Evolutionary conservation across 345 rosid genomes (phyloP), one percentile per base, ranked within the genome.

Genomic region (Hevea brasiliensis): DNA sequence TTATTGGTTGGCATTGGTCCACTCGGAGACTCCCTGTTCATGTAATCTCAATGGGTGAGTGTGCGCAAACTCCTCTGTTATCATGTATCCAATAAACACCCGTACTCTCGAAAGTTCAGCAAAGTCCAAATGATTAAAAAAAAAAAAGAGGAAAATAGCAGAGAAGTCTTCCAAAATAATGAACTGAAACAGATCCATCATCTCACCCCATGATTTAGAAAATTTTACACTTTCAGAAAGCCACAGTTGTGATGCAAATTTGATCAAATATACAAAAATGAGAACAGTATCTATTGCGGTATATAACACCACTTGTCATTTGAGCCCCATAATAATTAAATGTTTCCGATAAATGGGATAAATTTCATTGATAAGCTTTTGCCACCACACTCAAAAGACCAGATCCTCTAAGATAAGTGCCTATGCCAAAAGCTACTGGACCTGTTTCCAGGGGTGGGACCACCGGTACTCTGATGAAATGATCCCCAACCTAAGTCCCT

Each of bases 401-500:
- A 58, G 73, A 15, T 42, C 17, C 37, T 48, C 53, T 32, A 60
- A 26, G 74, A 58, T 21, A 41, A 59, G 44, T 67, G 80, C 83
- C 86, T 65, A 44, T 58, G 77, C 80, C 83, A 70, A 67, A 74
- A 73, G 73, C 47, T 56, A 70, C 77, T 72, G 45, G 77, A 40
- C 57, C 81, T 67, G 81, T 79, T 77, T 40, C 77, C 75, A 27
- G 80, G 45, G 41, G 79, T 82, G 2, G 81, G 68, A 26, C 73
- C 69, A 21, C 75, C 60, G 24, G 76, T 32, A 47, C 41, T 48
- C 60, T 72, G 80, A 80, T 70, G 80, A 63, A 67, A 78, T 13
- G 67, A n/a, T 3, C 83, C 79, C 88, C 86, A 83, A 72, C 77
- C 74, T 4, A 80, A 35, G 7, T 71, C 84, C 64, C 84, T 56